Base-by-base conservation (phyloP, 495 filamentous ascomycete species). In the Hypoxylon lienhwacheense region DNA sequence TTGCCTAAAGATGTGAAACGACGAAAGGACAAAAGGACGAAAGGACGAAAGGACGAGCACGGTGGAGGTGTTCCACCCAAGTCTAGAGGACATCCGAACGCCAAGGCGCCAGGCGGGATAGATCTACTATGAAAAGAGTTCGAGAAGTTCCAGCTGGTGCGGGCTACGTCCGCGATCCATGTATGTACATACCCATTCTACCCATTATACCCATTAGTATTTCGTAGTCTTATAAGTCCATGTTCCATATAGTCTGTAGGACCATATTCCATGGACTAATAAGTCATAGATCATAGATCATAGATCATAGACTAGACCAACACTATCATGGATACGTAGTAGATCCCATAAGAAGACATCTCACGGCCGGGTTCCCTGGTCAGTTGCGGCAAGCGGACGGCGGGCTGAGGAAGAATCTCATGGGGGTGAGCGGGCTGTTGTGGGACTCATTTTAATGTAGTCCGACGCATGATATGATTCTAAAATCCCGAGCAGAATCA, bases 21-120 rank as follows among this genome's bases (percentile, higher is more conserved):
- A 51, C 36, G 20, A 45, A 46, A n/a, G n/a, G n/a, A n/a, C n/a
- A n/a, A n/a, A n/a, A n/a, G n/a, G n/a, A n/a, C n/a, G n/a, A n/a
- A n/a, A n/a, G n/a, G n/a, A n/a, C n/a, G n/a, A n/a, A n/a, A n/a
- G n/a, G n/a, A n/a, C n/a, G n/a, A n/a, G 39, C 36, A 55, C 46
- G 20, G 36, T 36, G 29, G 7, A 49, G 17, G 24, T 15, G 50
- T 55, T 55, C 50, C 57, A 50, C 46, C 14, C 37, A 51, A 15
- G 21, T 37, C 17, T 26, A 46, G 47, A 32, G 32, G 46, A 26
- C 40, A 61, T 32, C 57, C 57, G 57, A 55, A 50, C 34, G 57
- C 57, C 57, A 61, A 61, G 57, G 24, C 51, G 51, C 57, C 57
- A 61, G 33, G 50, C 57, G 57, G 55, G 47, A 10, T 51, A 55